Conservation (phyloP, 371 early-diverging fungal species). For the Nematocida sp. region DNA sequence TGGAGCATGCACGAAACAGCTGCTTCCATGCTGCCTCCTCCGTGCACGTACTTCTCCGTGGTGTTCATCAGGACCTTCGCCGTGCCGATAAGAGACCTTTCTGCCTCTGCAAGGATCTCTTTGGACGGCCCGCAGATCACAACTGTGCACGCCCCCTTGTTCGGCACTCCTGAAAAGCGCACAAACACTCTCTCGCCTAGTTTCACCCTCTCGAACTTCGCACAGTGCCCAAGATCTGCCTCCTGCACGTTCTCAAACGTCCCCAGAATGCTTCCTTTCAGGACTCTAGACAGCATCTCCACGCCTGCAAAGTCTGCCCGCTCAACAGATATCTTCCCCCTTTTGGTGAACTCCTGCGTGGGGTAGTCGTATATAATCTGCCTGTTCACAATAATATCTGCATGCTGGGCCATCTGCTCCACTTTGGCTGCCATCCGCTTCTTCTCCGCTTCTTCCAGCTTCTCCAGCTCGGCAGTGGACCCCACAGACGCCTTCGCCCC, state of each 20-base stretch:
- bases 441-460: slow-evolving; percentile 92
- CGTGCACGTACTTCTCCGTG: slow-evolving; percentile 77
- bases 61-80: slow-evolving; percentile 88
- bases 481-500: slow-evolving; percentile 92
- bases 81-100: slow-evolving; percentile 95
- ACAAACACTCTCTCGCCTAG: slow-evolving; percentile 81
- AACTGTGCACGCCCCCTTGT: slow-evolving; percentile 85
- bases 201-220: slow-evolving; percentile 84
- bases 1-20: slow-evolving; percentile 88
- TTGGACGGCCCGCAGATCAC: slow-evolving; percentile 90
- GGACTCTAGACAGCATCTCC: slow-evolving; percentile 75
- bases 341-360: slow-evolving; percentile 87
- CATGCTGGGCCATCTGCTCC: slow-evolving; percentile 75
- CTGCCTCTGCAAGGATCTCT: slow-evolving; percentile 95
- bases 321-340: slow-evolving; percentile 89
- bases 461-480: slow-evolving; percentile 87
- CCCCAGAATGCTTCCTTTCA: slow-evolving; percentile 86
- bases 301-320: slow-evolving; percentile 98
- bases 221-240: slow-evolving; percentile 83
- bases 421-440: slow-evolving; percentile 97
- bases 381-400: slow-evolving; percentile 95
- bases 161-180: slow-evolving; percentile 80
- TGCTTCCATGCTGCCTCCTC: slow-evolving; percentile 81
- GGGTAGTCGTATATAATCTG: slow-evolving; percentile 99
- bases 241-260: slow-evolving; percentile 80